Evolutionary conservation across 2,329 filamentous ascomycete genomes (phyloP), one percentile per base, ranked within the genome.

Genomic region (Scorias spongiosa): DNA sequence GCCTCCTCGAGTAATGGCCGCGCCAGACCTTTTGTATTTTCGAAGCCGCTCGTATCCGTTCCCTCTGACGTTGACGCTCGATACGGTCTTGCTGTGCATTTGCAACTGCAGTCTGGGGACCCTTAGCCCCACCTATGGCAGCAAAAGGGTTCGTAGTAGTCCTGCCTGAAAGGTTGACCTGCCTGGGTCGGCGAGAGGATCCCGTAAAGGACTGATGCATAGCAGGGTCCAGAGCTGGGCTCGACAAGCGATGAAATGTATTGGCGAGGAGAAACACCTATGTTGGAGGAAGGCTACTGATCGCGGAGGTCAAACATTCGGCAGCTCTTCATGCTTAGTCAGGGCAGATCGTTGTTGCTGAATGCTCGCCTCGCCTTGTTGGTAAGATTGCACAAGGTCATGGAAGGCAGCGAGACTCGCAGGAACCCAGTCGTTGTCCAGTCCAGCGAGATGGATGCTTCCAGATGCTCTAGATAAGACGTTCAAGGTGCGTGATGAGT

Each of bases 151-250:
- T 93, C 42, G 71, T 70, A 9, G 55, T 47, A 51, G 76, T 77
- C 54, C 88, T 81, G 49, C 87, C 91, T 52, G 86, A 91, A 48
- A 98, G 80, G 65, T 96, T 95, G 60, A 96, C 86, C 62, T 95
- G 88, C 51, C 91, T 81, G 48, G 82, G 81, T 52, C 84, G 83
- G 57, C 85, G 80, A 55, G 86, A 84, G 64, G 68, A 84, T 54
- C 91, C 91, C 18, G 84, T 91, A 67, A 98, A 98, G 43, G 83
- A 87, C 48, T 83, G 80, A 66, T 91, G 93, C 89, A 95, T 95
- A 10, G 40, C 26, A 29, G 32, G n/a, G 11, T 36, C 20, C 20
- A 26, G 20, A 26, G 20, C 20, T 7, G 20, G 7, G 20, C 20
- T 29, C 15, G 20, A 32, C 14, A 45, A 26, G 20, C 20, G 20